Conservation (phyloP, 768 basidiomycete genomes). For the Lactifluus pinguis region DNA sequence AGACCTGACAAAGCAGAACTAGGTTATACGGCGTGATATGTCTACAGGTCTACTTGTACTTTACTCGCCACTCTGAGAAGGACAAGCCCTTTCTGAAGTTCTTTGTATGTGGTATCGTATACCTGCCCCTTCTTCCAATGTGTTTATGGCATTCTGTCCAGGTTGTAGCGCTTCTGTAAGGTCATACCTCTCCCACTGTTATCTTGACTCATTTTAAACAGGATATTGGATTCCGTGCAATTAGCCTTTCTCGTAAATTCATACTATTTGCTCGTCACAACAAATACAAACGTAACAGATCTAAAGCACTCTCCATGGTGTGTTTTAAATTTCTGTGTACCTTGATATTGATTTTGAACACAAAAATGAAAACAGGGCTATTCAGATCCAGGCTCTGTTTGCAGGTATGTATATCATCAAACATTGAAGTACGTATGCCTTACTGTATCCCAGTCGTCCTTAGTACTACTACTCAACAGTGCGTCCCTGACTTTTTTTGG, state of each 20-base stretch:
- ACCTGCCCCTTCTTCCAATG: too few species aligned
- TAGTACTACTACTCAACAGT: not conserved
- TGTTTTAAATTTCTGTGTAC: not conserved
- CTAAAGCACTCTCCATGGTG: not conserved
- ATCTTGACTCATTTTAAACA: not conserved
- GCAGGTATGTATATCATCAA: not conserved
- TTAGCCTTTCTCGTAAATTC: not conserved
- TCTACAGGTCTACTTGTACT: not conserved
- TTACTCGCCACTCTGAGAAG: not conserved
- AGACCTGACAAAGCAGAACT: too few species aligned
- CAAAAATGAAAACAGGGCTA: not conserved
- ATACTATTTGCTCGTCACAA: not conserved
- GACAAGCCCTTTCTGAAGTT: not conserved
- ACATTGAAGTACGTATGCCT: not conserved
- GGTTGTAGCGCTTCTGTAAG: slow-evolving; percentile 2
- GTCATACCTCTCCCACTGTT: not conserved
- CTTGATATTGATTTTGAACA: not conserved
- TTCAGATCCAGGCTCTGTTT: not conserved
- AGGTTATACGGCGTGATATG: not conserved
- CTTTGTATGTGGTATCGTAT: not conserved
- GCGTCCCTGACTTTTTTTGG: not conserved
- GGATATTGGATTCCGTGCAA: not conserved
- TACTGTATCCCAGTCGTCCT: not conserved
- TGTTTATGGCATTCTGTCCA: not conserved
- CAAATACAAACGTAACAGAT: not conserved